Base-by-base conservation (phyloP, 2,329 filamentous ascomycete genomes). In the Purpureocillium lavendulum region DNA sequence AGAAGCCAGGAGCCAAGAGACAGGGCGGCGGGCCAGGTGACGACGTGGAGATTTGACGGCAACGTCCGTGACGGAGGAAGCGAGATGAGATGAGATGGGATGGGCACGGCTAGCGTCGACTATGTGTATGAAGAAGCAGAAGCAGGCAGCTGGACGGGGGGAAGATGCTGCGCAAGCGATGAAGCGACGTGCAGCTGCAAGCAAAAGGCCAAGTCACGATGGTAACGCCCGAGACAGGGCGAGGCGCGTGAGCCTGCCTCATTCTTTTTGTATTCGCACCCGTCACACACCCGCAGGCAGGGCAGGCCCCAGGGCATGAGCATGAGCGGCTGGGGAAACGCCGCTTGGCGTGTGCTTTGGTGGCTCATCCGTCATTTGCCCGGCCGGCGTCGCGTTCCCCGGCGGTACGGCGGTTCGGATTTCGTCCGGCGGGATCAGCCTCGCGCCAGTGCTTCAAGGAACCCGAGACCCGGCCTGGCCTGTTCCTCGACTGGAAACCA, bases 21-120 rank as follows among this genome's bases (percentile, higher is more conserved):
- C 28, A 37, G 28, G 35, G n/a, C n/a, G 26, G 26, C 26, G 8
- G 26, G 35, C 12, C 13, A 13, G 13, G 12, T 18, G 17, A 38
- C 16, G 14, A 7, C 14, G 36, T 32, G 36, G 36, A 21, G n/a
- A 32, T 24, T n/a, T 18, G 29, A 17, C 29, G 36, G 36, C 10
- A 32, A 15, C 29, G 30, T 30, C 29, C 13, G 35, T 30, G 35
- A 32, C 29, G 29, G 17, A n/a, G 29, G 12, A 32, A 38, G 36
- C 29, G 36, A 38, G 36, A 38, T 32, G 36, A 38, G 29, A 26
- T 26, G 8, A 17, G 36, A 38, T 32, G 36, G 31, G 29, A 26
- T 26, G 8, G 17, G n/a, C 12, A 12, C n/a, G 11, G 29, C n/a
- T 14, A 16, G 12, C 10, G 35, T 24, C 34, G 34, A 30, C 24